These are phyloP conservation scores for Sphagnum magellanicum DNA, from an alignment of 228 moss, liverwort and hornwort genomes.

Conservation along the genomic window DNA sequence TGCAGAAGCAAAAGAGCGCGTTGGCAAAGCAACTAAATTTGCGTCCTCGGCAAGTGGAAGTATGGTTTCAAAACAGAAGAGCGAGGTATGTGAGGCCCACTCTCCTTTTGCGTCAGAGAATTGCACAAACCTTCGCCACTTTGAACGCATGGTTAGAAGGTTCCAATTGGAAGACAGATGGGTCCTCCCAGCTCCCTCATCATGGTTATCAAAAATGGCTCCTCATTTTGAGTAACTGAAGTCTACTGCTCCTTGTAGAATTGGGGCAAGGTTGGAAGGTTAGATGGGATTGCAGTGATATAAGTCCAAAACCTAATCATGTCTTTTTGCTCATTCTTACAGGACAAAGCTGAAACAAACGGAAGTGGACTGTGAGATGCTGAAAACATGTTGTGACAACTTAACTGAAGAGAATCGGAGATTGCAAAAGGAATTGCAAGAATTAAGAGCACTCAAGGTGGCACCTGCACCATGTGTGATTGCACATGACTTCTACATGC, in stretches of 20 bases:
- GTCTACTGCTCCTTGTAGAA: neutral
- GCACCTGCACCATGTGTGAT: constrained; percentile 36
- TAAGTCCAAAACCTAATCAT: neutral
- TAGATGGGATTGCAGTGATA: too few species aligned
- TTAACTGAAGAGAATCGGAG: constrained; percentile 40
- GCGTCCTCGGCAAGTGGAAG: constrained; percentile 93
- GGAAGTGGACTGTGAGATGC: constrained; percentile 42
- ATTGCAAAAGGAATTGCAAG: constrained; percentile 43
- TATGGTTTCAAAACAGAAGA: constrained; percentile 97
- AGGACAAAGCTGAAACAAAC: constrained; percentile 56
- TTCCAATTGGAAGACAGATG: neutral
- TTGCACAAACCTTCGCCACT: neutral
- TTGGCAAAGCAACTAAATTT: constrained; percentile 83
- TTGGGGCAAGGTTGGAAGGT: too few species aligned
- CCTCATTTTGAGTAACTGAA: neutral
- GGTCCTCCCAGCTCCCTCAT: neutral
- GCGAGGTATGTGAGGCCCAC: constrained; percentile 25
- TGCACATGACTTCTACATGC: constrained; percentile 56
- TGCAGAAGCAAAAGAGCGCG: constrained; percentile 80
- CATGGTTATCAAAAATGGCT: neutral
- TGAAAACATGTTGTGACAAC: constrained; percentile 38
- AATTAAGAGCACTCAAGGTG: constrained; percentile 35
- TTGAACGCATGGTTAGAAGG: neutral
- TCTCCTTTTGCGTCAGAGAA: too few species aligned
- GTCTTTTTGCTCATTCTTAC: constrained; percentile 1